Evolutionary conservation across 192 early-diverging fungal species (phyloP).

Genomic region (Coemansia sp.): DNA sequence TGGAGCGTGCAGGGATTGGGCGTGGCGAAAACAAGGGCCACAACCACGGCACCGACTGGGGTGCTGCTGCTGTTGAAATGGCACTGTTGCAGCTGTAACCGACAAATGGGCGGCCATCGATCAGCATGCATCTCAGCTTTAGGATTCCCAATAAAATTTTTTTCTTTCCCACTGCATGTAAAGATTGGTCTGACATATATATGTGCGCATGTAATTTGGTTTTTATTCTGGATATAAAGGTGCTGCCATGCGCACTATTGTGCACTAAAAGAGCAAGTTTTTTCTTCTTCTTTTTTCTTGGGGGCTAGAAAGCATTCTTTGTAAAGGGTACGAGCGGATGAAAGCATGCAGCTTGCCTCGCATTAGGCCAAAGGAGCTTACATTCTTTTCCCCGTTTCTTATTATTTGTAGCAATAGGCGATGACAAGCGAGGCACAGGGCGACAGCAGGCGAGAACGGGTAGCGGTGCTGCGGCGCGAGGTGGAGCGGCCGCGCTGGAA

Average conservation of each 20-base stretch:
- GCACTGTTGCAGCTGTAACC: slow-evolving; percentile 62
- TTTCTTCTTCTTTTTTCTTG: background rate
- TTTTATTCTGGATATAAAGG: background rate
- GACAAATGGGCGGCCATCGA: background rate
- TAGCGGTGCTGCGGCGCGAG: slow-evolving; percentile 21
- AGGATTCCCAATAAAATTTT: background rate
- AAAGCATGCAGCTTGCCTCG: background rate
- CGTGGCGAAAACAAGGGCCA: slow-evolving; percentile 63
- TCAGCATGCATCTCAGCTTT: background rate
- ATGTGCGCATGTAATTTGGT: too few relatives aligned
- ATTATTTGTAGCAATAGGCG: background rate
- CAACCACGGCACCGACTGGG: slow-evolving; percentile 98
- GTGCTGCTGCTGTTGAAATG: slow-evolving; percentile 93
- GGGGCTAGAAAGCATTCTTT: background rate
- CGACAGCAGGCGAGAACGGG: background rate
- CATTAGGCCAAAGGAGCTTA: background rate
- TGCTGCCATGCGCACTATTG: background rate
- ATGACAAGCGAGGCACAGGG: slow-evolving; percentile 2
- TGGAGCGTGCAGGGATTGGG: slow-evolving; percentile 72
- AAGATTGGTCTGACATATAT: background rate
- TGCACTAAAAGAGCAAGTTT: background rate
- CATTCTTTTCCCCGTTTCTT: background rate
- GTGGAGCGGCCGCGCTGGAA: slow-evolving; percentile 19
- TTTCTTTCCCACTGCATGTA: background rate
- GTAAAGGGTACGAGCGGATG: background rate